Conservation (phyloP, 768 basidiomycete genomes). For the Strobilomyces dryophilus region DNA sequence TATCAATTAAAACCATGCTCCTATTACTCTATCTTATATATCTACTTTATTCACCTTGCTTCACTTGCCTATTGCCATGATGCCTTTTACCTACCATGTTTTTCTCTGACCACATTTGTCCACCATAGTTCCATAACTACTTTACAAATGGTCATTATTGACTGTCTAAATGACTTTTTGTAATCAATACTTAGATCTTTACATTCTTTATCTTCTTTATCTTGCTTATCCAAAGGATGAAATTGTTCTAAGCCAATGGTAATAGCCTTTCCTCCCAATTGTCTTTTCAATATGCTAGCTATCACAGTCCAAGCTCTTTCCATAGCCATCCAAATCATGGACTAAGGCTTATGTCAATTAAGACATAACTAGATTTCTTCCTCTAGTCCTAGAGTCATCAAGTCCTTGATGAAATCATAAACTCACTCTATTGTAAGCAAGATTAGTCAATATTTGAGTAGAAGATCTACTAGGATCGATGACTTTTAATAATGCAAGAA, state of each 20-base stretch:
- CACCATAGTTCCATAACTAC: slow-evolving; percentile 49
- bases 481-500: slow-evolving; percentile 47
- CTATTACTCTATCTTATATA: too few species aligned
- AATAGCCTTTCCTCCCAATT: slow-evolving; percentile 46
- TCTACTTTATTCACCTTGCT: too few species aligned
- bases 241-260: slow-evolving; percentile 50
- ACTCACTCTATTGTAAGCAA: slow-evolving; percentile 56
- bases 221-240: slow-evolving; percentile 33
- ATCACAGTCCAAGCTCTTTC: slow-evolving; percentile 45
- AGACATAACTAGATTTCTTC: slow-evolving; percentile 47
- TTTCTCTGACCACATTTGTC: too few species aligned
- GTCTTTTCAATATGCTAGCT: slow-evolving; percentile 39
- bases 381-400: slow-evolving; percentile 49
- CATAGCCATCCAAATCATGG: slow-evolving; percentile 49
- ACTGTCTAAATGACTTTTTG: slow-evolving; percentile 18
- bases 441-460: slow-evolving; percentile 54
- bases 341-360: slow-evolving; percentile 45
- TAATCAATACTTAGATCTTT: slow-evolving; percentile 12
- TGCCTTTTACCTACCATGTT: too few species aligned
- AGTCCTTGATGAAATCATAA: slow-evolving; percentile 37
- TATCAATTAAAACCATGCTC: slow-evolving; percentile 31
- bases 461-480: slow-evolving; percentile 43
- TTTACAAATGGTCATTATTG: slow-evolving; percentile 36
- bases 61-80: too few species aligned
- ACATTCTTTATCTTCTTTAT: slow-evolving; percentile 28